Evolutionary conservation across 306 rosid species (phyloP).

Genomic region (Casuarina equisetifolia): DNA sequence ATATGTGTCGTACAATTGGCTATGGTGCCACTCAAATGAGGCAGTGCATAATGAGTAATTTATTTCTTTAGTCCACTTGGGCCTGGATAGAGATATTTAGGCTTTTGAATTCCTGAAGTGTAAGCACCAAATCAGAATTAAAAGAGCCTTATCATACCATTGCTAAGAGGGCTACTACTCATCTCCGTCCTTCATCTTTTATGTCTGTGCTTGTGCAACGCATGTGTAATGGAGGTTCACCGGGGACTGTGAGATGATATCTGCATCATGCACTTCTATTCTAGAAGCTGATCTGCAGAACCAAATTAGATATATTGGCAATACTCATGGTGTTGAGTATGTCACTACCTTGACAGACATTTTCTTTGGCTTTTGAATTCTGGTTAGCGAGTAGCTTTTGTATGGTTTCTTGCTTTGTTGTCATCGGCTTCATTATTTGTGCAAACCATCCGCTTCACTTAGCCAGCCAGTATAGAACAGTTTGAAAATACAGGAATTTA

Average conservation of each 20-base stretch:
- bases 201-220: not conserved
- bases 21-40: not conserved
- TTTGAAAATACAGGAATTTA: not conserved
- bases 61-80: not conserved
- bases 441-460: not conserved
- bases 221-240: not conserved
- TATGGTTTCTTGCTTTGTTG: conserved; percentile 1
- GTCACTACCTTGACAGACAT: not conserved
- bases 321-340: not conserved
- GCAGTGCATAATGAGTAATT: not conserved
- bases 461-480: not conserved
- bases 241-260: not conserved
- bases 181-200: not conserved
- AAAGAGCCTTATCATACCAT: not conserved
- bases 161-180: conserved; percentile 2
- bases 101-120: not conserved
- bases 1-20: not conserved
- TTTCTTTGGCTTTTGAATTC: not conserved
- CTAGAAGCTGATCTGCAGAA: not conserved
- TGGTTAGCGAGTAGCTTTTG: not conserved
- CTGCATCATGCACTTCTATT: not conserved
- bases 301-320: not conserved
- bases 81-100: not conserved
- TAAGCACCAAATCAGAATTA: not conserved
- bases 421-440: not conserved